phyloP scores from a whole-genome alignment of 345 rosid species.

The Eucalyptus fibrosa region DNA sequence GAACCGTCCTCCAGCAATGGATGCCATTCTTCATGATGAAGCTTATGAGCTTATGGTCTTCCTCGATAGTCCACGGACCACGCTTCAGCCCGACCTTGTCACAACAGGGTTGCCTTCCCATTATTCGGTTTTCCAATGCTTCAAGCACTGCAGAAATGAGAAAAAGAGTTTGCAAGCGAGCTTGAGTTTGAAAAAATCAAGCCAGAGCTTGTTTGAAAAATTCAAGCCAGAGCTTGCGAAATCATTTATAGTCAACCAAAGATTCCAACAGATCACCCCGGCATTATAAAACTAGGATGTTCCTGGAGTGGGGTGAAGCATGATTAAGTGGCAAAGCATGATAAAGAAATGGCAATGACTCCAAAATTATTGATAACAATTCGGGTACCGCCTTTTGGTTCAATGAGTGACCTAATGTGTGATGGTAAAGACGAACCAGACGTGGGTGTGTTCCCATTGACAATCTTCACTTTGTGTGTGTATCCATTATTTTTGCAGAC shows the following conservation, averaged over 20 bases:
- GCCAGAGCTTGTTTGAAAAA: not conserved
- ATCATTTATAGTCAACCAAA: not conserved
- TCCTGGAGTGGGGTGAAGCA: not conserved
- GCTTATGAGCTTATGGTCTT: conserved; percentile 78
- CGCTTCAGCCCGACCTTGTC: conserved; percentile 81
- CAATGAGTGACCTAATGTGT: not conserved
- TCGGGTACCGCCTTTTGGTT: conserved; percentile 4
- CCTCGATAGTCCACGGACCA: conserved; percentile 95
- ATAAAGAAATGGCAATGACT: not conserved
- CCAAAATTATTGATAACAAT: not conserved
- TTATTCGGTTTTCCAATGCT: not conserved
- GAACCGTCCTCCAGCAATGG: conserved; percentile 88
- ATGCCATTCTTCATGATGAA: conserved; percentile 85
- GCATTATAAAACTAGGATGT: conserved; percentile 5
- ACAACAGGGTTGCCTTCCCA: conserved; percentile 94
- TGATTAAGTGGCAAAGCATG: not conserved
- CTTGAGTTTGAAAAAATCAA: not conserved
- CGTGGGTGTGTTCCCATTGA: conserved; percentile 18
- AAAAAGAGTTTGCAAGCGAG: not conserved
- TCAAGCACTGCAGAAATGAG: not conserved
- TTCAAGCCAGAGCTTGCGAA: not conserved
- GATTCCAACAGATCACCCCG: conserved; percentile 32
- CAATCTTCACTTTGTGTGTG: not conserved
- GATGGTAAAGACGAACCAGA: conserved; percentile 2
- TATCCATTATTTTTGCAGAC: not conserved